phyloP scores from a whole-genome alignment of 768 basidiomycete genomes.

The Nevesoporus exiguus region DNA sequence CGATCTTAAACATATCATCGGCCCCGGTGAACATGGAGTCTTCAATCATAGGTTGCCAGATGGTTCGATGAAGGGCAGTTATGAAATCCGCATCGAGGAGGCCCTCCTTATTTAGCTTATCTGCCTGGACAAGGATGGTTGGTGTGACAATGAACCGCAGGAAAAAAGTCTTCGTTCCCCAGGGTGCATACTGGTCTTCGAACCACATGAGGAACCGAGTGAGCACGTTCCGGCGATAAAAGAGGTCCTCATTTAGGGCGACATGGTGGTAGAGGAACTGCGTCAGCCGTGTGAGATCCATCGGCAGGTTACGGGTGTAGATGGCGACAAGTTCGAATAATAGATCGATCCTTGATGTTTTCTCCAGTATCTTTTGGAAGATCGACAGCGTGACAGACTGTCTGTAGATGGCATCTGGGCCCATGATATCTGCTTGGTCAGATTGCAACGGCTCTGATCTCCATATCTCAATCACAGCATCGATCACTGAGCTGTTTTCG shows the following conservation, averaged over 20 bases:
- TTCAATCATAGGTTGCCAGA: slow-evolving; percentile 80
- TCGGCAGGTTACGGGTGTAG: slow-evolving; percentile 74
- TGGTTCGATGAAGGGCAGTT: slow-evolving; percentile 59
- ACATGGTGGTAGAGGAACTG: slow-evolving; percentile 88
- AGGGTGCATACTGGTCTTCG: slow-evolving; percentile 55
- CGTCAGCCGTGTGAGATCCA: slow-evolving; percentile 75
- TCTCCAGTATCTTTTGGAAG: slow-evolving; percentile 68
- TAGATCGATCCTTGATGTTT: slow-evolving; percentile 78
- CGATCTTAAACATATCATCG: slow-evolving; percentile 88
- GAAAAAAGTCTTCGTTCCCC: slow-evolving; percentile 75
- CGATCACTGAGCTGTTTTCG: slow-evolving; percentile 62
- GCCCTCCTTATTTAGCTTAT: slow-evolving; percentile 49
- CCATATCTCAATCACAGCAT: slow-evolving; percentile 76
- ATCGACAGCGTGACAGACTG: slow-evolving; percentile 69
- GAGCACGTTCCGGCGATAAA: slow-evolving; percentile 79
- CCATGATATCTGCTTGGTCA: slow-evolving; percentile 40
- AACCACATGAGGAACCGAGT: slow-evolving; percentile 87
- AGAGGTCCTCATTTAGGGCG: slow-evolving; percentile 62
- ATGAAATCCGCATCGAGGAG: slow-evolving; percentile 74
- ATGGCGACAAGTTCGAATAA: slow-evolving; percentile 84
- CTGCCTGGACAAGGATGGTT: slow-evolving; percentile 74
- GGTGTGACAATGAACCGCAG: slow-evolving; percentile 86
- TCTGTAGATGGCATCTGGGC: slow-evolving; percentile 53
- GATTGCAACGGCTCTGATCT: slow-evolving; percentile 43
- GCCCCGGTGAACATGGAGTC: slow-evolving; percentile 47